phyloP scores from a whole-genome alignment of 2,329 filamentous ascomycete genomes.

The Talaromyces sp. region DNA sequence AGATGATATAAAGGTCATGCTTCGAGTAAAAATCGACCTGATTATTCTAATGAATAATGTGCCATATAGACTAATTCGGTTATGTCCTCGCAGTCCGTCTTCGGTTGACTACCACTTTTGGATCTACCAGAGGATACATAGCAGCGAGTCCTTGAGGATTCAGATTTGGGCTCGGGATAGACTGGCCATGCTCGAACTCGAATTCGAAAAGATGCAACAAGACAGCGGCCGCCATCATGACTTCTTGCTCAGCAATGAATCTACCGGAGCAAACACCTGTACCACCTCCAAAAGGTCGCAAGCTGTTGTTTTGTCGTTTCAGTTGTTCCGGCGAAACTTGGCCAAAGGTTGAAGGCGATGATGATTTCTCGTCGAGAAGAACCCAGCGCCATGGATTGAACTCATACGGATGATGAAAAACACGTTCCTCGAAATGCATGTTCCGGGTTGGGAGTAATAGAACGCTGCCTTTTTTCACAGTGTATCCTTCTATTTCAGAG shows the following conservation, averaged over 20 bases:
- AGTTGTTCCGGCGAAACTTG: neutral
- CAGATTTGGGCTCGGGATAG: constrained; percentile 11
- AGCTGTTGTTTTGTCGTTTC: constrained; percentile 11
- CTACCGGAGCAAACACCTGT: constrained; percentile 19
- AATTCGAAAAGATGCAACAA: constrained; percentile 16
- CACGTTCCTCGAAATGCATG: constrained; percentile 14
- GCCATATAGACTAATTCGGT: neutral
- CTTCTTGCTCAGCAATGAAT: constrained; percentile 20
- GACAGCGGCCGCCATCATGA: constrained; percentile 16
- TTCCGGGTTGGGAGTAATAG: constrained; percentile 11
- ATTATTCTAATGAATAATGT: neutral
- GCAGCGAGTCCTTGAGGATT: constrained; percentile 14
- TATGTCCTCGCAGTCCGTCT: neutral
- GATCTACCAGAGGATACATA: constrained; percentile 17
- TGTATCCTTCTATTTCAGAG: constrained; percentile 17
- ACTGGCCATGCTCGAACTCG: neutral
- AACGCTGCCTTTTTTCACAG: constrained; percentile 18
- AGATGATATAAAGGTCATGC: neutral
- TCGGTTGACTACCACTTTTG: constrained; percentile 7
- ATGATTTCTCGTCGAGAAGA: constrained; percentile 1
- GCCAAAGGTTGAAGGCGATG: neutral
- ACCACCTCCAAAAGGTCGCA: constrained; percentile 19
- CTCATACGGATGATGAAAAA: constrained; percentile 13
- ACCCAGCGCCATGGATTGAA: constrained; percentile 19
- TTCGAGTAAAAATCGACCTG: neutral